Base-by-base conservation (phyloP, 257 asterid species). In the Ballota nigra region DNA sequence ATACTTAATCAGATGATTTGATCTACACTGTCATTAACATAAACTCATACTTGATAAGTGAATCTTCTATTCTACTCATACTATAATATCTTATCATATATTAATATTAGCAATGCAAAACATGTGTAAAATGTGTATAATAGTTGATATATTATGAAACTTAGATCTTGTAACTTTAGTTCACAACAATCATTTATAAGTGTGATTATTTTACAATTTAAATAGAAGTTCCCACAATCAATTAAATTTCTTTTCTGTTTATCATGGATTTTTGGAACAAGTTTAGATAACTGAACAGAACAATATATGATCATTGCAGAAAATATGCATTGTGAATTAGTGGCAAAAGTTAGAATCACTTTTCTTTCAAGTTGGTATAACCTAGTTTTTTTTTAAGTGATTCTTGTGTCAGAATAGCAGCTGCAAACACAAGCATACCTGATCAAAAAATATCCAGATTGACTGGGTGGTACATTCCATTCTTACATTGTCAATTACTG, bases 391-490 rank as follows among this genome's bases (percentile, higher is more conserved):
- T n/a, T n/a, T n/a, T n/a, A n/a, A n/a, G n/a, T n/a, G n/a, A n/a
- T n/a, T n/a, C n/a, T n/a, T n/a, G n/a, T n/a, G n/a, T n/a, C n/a
- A n/a, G n/a, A n/a, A n/a, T n/a, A n/a, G n/a, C n/a, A n/a, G n/a
- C n/a, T n/a, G n/a, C n/a, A n/a, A n/a, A n/a, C n/a, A n/a, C n/a
- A 57, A 24, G 51, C 62, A 12, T 64, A 77, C 81, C 81, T 77
- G 73, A 43, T 18, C 5, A 12, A 33, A 49, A 2, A 34, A 56
- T 11, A 34, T 20, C 57, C 74, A 41, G 49, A 31, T 59, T 5
- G 64, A 33, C 63, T 49, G 20, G n/a, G 24, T 41, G 8, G 11
- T 33, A 18, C 36, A 16, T 9, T 18, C 45, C 36, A 16, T 9
- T 18, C 45, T 20, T 18, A 18, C 26, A 36, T 40, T 36, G 1